Evolutionary conservation across 2,329 filamentous ascomycete species (phyloP).

Genomic region (Ophiostoma piceae): DNA sequence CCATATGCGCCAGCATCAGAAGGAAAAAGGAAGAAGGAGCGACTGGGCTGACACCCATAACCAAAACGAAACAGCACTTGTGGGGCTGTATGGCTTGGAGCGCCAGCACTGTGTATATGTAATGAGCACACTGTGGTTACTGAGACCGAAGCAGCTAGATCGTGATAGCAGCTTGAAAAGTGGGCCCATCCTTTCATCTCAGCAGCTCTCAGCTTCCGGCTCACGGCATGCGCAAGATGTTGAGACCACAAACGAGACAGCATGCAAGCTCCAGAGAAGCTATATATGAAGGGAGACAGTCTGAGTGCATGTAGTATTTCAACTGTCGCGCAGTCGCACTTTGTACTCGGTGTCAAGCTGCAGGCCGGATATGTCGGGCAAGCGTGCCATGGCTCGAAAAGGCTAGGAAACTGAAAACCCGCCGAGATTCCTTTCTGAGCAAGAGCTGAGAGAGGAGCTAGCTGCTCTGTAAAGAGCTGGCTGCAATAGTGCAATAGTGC

Average conservation of each 20-base stretch:
- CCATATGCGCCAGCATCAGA: not conserved
- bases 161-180: not conserved
- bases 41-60: not conserved
- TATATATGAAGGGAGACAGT: not conserved
- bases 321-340: not conserved
- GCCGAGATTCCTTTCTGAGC: not conserved
- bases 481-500: not conserved
- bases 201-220: not conserved
- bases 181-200: not conserved
- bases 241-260: not conserved
- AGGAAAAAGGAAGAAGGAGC: not conserved
- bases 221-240: not conserved
- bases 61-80: slow-evolving; percentile 4
- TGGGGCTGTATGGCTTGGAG: slow-evolving; percentile 3
- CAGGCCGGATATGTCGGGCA: not conserved
- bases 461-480: too few species aligned
- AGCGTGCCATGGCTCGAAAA: not conserved
- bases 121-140: not conserved
- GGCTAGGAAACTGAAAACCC: not conserved
- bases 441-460: not conserved
- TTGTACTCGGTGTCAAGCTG: not conserved
- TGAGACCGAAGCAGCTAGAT: slow-evolving; percentile 4
- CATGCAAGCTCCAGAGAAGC: not conserved
- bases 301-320: not conserved
- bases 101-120: not conserved